These are phyloP conservation scores for Phytophthora melonis DNA, from an alignment of 352 stramenopile genomes.

Conservation along the genomic window DNA sequence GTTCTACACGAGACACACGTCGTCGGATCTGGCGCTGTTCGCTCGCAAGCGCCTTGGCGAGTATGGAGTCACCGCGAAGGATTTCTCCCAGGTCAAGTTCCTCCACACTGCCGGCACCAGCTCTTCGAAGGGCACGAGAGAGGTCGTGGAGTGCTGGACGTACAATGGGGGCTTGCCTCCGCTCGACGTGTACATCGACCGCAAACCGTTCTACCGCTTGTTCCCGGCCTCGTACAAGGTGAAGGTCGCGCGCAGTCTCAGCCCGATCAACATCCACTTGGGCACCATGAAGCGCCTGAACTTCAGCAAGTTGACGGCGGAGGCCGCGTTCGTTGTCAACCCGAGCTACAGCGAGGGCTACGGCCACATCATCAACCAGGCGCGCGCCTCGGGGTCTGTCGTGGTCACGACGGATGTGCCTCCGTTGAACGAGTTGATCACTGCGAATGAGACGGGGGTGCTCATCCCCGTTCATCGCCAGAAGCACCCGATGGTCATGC, in stretches of 20 bases:
- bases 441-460: constrained; percentile 33
- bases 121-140: constrained; percentile 60
- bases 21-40: constrained; percentile 41
- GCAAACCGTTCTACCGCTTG: constrained; percentile 29
- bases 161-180: constrained; percentile 47
- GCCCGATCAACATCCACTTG: constrained; percentile 44
- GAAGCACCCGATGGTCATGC: constrained; percentile 38
- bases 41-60: constrained; percentile 33
- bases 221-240: constrained; percentile 41
- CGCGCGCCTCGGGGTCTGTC: constrained; percentile 54
- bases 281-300: constrained; percentile 30
- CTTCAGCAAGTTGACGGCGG: constrained; percentile 55
- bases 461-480: constrained; percentile 18
- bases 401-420: constrained; percentile 60
- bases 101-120: constrained; percentile 63
- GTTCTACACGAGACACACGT: constrained; percentile 68
- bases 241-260: constrained; percentile 27
- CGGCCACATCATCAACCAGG: constrained; percentile 79
- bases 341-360: constrained; percentile 75
- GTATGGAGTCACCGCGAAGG: constrained; percentile 35
- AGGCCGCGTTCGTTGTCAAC: constrained; percentile 64
- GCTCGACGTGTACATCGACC: constrained; percentile 50
- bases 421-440: constrained; percentile 77
- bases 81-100: constrained; percentile 56
- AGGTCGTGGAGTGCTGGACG: constrained; percentile 70